phyloP scores from a whole-genome alignment of 257 asterid genomes.

The Craterostigma plantagineum region DNA sequence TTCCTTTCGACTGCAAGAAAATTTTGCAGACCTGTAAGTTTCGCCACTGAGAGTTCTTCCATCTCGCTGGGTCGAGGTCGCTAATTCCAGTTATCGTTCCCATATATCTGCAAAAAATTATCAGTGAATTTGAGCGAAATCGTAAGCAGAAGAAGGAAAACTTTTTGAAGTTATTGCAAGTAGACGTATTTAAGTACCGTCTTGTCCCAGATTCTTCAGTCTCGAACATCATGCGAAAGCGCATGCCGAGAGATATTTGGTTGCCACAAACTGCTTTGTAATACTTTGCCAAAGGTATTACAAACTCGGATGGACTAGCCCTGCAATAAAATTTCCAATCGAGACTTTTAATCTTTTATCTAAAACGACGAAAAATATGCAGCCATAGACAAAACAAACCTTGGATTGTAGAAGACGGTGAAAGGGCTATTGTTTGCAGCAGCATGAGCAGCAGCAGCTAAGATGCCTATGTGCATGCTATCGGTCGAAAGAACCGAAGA shows the following conservation, averaged over 20 bases:
- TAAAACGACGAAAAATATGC: constrained; percentile 1
- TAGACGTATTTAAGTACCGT: constrained; percentile 52
- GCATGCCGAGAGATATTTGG: constrained; percentile 92
- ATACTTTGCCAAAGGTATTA: constrained; percentile 81
- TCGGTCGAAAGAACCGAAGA: constrained; percentile 58
- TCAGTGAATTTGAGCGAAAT: neutral
- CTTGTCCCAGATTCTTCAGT: constrained; percentile 95
- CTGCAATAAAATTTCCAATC: constrained; percentile 24
- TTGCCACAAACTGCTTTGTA: constrained; percentile 75
- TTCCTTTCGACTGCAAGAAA: neutral
- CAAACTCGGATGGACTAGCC: constrained; percentile 95
- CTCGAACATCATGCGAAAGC: constrained; percentile 95
- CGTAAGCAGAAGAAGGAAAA: constrained; percentile 1
- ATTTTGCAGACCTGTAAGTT: constrained; percentile 57
- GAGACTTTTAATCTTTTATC: no score
- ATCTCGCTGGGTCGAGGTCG: constrained; percentile 74
- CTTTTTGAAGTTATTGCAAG: no score
- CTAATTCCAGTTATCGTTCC: constrained; percentile 83
- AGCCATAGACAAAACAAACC: constrained; percentile 21
- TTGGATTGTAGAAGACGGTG: constrained; percentile 60
- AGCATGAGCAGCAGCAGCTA: constrained; percentile 79
- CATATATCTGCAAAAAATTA: constrained; percentile 59
- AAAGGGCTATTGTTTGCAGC: constrained; percentile 60
- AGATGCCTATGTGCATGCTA: constrained; percentile 69
- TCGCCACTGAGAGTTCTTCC: constrained; percentile 99